Percentiles rank a stretch among this genome's conserved stretches.
Conservation (phyloP, 352 stramenopile genomes). For the Phytophthora pistaciae region DNA sequence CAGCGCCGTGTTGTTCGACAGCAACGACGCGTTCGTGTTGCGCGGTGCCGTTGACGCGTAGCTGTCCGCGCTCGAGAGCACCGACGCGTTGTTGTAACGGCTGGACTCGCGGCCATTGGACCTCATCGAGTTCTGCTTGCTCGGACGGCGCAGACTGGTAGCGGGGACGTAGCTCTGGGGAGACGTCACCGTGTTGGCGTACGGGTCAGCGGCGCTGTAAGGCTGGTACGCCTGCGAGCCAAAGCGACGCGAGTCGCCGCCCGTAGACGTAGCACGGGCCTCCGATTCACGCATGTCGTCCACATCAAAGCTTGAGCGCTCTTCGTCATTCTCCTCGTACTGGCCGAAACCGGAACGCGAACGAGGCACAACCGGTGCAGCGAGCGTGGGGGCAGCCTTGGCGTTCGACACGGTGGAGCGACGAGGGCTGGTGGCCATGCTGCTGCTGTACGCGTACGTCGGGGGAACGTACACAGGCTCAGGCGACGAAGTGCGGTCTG, state of each 20-base stretch:
- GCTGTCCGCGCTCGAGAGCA: conserved; percentile 37
- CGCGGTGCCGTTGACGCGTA: conserved; percentile 40
- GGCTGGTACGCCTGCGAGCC: conserved; percentile 32
- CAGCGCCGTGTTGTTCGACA: conserved; percentile 34
- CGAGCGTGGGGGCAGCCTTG: conserved; percentile 44
- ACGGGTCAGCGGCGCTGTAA: conserved; percentile 43
- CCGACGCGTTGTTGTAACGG: conserved; percentile 35
- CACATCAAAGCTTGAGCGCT: conserved; percentile 86
- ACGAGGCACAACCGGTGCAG: conserved; percentile 48
- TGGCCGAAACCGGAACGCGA: conserved; percentile 37
- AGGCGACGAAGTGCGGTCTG: conserved; percentile 18
- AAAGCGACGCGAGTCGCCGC: conserved; percentile 17
- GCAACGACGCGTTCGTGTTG: conserved; percentile 38
- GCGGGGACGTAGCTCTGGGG: conserved; percentile 79
- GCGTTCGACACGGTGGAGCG: conserved; percentile 25
- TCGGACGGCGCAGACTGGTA: conserved; percentile 64
- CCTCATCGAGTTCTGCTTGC: conserved; percentile 47
- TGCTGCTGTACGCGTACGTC: conserved; percentile 40
- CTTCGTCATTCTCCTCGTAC: conserved; percentile 48
- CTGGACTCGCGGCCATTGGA: conserved; percentile 27
- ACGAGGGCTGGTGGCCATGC: conserved; percentile 37
- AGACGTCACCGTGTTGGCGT: conserved; percentile 65
- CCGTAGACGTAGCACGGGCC: conserved; percentile 36
- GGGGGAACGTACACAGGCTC: conserved; percentile 29
- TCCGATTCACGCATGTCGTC: conserved; percentile 82